Conservation (phyloP, 306 rosid species). For the Carpinus fangiana region DNA sequence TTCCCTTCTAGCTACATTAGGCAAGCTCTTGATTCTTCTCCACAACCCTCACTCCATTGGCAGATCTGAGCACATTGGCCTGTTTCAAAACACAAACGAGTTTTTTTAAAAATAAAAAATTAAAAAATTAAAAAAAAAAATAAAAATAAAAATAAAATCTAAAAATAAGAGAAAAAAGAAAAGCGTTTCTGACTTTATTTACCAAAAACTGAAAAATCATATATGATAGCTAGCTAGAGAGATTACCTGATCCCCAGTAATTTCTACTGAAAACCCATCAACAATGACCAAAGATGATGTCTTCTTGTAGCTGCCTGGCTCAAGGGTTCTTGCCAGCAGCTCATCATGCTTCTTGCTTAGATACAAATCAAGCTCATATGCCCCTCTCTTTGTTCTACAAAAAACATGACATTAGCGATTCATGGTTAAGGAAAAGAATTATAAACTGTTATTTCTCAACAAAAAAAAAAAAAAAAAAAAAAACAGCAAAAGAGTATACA, state of each 20-base stretch:
- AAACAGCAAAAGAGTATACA: not conserved
- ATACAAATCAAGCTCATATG: slow-evolving; percentile 65
- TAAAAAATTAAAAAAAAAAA: too few species aligned
- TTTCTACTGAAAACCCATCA: slow-evolving; percentile 79
- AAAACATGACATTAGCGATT: not conserved
- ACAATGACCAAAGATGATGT: slow-evolving; percentile 74
- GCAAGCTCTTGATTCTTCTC: slow-evolving; percentile 70
- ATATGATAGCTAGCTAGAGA: not conserved
- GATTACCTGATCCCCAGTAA: slow-evolving; percentile 63
- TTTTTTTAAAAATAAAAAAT: too few species aligned
- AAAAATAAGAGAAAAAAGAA: not conserved
- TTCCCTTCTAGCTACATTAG: not conserved
- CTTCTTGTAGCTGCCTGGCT: slow-evolving; percentile 70
- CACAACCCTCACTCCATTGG: slow-evolving; percentile 84
- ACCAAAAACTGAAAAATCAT: slow-evolving; percentile 2
- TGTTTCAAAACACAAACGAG: slow-evolving; percentile 29
- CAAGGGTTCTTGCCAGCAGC: slow-evolving; percentile 55
- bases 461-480: not conserved
- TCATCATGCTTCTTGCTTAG: slow-evolving; percentile 82
- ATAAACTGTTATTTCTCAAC: not conserved
- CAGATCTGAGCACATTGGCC: slow-evolving; percentile 87
- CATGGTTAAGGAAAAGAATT: not conserved
- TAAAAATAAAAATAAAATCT: slow-evolving; percentile 7
- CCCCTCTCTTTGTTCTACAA: slow-evolving; percentile 48
- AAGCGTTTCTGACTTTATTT: not conserved